Evolutionary conservation across 2,329 filamentous ascomycete species (phyloP), one percentile per base, ranked within the genome.

Genomic region (Sclerotinia borealis): DNA sequence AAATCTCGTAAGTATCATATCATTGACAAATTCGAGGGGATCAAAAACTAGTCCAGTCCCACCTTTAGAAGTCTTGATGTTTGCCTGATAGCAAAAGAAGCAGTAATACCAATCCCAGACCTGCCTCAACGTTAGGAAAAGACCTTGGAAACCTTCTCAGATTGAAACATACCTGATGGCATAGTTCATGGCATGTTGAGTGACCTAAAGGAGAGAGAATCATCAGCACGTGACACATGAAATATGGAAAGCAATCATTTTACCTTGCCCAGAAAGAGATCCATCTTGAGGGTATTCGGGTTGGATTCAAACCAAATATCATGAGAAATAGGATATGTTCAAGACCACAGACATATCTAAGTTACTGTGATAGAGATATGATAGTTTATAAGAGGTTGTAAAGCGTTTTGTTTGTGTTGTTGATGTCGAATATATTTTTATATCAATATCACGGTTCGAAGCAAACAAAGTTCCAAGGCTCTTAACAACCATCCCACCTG

Each of bases 41-140:
- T 10, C 19, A 25, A 27, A 36, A 36, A 25, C 9, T 13, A 47
- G 37, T 58, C 64, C 17, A 47, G 37, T 58, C 64, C n/a, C 72
- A 84, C 83, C 76, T 89, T 91, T 64, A 96, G 79, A 15, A 97
- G 79, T 48, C 89, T 85, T 1, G 88, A 86, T 63, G 90, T 92
- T 76, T 96, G 92, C 64, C 85, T 85, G 67, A 96, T 82, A n/a
- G 92, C 91, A 78, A 92, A 96, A 45, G 83, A 86, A 59, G 91
- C 92, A 2, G 93, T 96, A 68, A 96, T 83, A 55, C 90, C 86
- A 68, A 98, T 88, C 56, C 92, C 92, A 22, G 92, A 93, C 56
- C 81, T 83, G 51, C 7, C 8, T 25, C 62, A 39, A 3, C 48
- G 45, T 49, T 47, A 36, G 49, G 54, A 25, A 56, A 52, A 51